Evolutionary conservation across 2,329 filamentous ascomycete species (phyloP).

Genomic region (Pezicula neosporulosa): DNA sequence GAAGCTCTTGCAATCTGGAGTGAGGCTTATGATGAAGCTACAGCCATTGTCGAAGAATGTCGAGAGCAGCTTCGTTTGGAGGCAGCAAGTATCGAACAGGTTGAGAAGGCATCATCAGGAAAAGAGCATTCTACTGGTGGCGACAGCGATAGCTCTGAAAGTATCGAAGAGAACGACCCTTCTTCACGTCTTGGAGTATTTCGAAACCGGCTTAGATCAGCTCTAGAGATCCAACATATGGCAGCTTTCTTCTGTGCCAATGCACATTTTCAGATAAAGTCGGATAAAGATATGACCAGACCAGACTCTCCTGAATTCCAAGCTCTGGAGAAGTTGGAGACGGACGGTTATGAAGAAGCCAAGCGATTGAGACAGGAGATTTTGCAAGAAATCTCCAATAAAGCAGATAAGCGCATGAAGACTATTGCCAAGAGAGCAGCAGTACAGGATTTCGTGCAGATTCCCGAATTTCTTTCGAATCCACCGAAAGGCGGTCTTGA

Average conservation of each 20-base stretch:
- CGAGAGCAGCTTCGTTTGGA: slow-evolving; percentile 57
- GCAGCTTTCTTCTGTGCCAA: slow-evolving; percentile 84
- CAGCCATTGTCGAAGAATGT: slow-evolving; percentile 56
- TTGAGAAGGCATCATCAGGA: slow-evolving; percentile 19
- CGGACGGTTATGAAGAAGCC: slow-evolving; percentile 71
- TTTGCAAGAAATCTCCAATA: slow-evolving; percentile 53
- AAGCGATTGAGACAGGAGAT: slow-evolving; percentile 77
- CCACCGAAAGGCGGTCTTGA: slow-evolving; percentile 66
- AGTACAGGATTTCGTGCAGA: slow-evolving; percentile 53
- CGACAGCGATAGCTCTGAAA: slow-evolving; percentile 13
- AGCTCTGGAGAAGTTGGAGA: slow-evolving; percentile 66
- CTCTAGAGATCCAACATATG: slow-evolving; percentile 77
- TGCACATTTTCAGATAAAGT: slow-evolving; percentile 79
- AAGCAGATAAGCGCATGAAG: slow-evolving; percentile 62
- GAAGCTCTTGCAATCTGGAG: slow-evolving; percentile 71
- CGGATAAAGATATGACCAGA: slow-evolving; percentile 58
- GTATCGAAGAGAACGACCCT: slow-evolving; percentile 24
- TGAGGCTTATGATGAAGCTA: slow-evolving; percentile 47
- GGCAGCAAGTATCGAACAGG: slow-evolving; percentile 23
- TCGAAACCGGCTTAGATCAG: slow-evolving; percentile 64
- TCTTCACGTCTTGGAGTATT: slow-evolving; percentile 48
- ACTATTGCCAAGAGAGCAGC: slow-evolving; percentile 51
- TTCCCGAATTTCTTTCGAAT: slow-evolving; percentile 56
- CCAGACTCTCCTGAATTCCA: slow-evolving; percentile 66
- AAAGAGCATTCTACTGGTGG: slow-evolving; percentile 3